phyloP scores from a whole-genome alignment of 352 stramenopile genomes.

The Globisporangium okanoganense region DNA sequence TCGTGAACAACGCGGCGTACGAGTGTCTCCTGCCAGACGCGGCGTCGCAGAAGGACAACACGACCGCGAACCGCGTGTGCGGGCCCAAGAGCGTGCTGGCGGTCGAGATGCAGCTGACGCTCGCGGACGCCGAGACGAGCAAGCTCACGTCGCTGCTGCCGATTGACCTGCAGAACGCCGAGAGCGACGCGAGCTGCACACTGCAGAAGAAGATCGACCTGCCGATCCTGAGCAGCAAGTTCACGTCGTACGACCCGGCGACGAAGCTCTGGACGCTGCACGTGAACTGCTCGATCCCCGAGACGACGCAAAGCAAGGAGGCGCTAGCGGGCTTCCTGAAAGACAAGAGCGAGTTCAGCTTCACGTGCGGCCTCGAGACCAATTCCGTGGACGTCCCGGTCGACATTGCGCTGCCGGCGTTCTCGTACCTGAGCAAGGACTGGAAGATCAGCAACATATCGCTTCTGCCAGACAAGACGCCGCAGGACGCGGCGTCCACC shows the following conservation, averaged over 20 bases:
- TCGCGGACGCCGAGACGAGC: conserved; percentile 8
- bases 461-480: conserved; percentile 2
- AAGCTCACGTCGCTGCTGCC: conserved; percentile 9
- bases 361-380: conserved; percentile 12
- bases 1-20: conserved; percentile 22
- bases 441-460: conserved; percentile 21
- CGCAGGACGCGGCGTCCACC: conserved; percentile 2
- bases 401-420: conserved; percentile 15
- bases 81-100: conserved; percentile 14
- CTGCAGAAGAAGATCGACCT: conserved; percentile 18
- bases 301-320: conserved; percentile 7
- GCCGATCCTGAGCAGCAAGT: conserved; percentile 7
- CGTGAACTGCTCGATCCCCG: conserved; percentile 19
- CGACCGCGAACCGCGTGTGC: conserved; percentile 6
- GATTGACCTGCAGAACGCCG: conserved; percentile 9
- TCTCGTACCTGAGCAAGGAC: conserved; percentile 16
- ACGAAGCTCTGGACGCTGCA: conserved; percentile 19
- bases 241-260: conserved; percentile 12
- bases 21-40: conserved; percentile 5
- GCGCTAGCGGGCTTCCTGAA: conserved; percentile 3
- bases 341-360: conserved; percentile 14
- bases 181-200: conserved; percentile 17
- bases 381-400: conserved; percentile 15
- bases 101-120: conserved; percentile 16
- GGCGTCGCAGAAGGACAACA: neutral